Base-by-base conservation (phyloP, 176 grass and related monocot genomes). In the Eragrostis curvula region DNA sequence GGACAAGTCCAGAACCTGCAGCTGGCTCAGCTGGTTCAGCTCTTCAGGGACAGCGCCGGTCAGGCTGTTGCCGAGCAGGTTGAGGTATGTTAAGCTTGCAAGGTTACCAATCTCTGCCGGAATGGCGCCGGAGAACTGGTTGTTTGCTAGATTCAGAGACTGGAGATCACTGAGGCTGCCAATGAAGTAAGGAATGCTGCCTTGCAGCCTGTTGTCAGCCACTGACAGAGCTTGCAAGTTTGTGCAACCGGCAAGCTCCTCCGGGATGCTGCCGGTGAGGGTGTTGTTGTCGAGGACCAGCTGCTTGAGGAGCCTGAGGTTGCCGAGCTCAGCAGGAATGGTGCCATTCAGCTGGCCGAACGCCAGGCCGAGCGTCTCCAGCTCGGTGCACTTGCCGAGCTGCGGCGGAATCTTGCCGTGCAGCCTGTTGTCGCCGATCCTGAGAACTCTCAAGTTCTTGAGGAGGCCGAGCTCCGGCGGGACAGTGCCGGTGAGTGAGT, bases 371-470 rank as follows among this genome's bases (percentile, higher is more conserved):
- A 95, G 68, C 15, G 77, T 91, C 85, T 95, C 83, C 74, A 98
- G 82, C 67, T 71, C 42, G 21, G 71, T 83, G 90, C 92, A 95
- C 79, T 86, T 77, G 60, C 90, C 75, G 27, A 98, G 88, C 7
- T 92, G 77, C n/a, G 69, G 79, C 6, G 96, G 92, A 66, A 98
- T 93, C 79, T 85, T 84, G 5, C 96, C 88, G 27, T 92, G 90
- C 59, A 98, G 80, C 78, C 7, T 12, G 85, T 98, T 98, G 89
- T 98, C 85, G 13, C 96, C 96, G 55, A 98, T 66, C 81, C 92
- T 85, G 25, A 98, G 90, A 25, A 80, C 84, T 8, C 63, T 86
- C 30, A 98, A 83, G 77, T 93, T 93, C 75, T 56, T 83, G 27
- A 98, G 91, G 81, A 84, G 79, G 75, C 96, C 92, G 3, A 98